Evolutionary conservation across 2,329 filamentous ascomycete genomes (phyloP).

Genomic region (Colletotrichum plurivorum): DNA sequence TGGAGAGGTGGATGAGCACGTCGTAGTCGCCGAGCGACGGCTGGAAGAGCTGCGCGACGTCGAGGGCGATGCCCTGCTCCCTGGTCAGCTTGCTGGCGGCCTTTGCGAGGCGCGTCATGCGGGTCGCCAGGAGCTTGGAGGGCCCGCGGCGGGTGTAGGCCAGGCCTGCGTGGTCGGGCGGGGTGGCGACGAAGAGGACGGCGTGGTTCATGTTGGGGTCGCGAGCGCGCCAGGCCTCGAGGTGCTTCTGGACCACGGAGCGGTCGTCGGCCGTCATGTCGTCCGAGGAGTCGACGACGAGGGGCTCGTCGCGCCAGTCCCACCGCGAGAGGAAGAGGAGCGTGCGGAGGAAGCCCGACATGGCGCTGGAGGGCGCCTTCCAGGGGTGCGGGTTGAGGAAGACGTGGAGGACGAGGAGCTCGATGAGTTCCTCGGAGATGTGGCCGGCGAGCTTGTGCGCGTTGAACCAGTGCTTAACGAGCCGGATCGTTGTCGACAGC

Average conservation of each 20-base stretch:
- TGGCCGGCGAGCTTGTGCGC: constrained; percentile 84
- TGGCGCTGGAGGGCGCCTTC: constrained; percentile 80
- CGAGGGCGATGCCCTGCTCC: constrained; percentile 65
- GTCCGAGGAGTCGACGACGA: constrained; percentile 82
- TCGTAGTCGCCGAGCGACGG: constrained; percentile 84
- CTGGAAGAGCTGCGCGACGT: constrained; percentile 77
- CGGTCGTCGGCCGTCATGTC: constrained; percentile 74
- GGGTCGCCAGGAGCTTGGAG: constrained; percentile 84
- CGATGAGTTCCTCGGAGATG: constrained; percentile 84
- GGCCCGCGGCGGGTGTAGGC: constrained; percentile 83
- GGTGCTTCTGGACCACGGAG: constrained; percentile 75
- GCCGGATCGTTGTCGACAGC: constrained; percentile 84
- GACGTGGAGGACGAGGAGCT: constrained; percentile 82
- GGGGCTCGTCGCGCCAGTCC: constrained; percentile 90
- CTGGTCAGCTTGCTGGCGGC: constrained; percentile 77
- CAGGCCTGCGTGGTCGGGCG: constrained; percentile 81
- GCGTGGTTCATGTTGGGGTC: constrained; percentile 91
- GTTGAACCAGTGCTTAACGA: constrained; percentile 92
- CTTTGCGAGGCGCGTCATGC: constrained; percentile 86
- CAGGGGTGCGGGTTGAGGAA: constrained; percentile 90
- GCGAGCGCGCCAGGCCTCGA: constrained; percentile 88
- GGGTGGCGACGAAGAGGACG: constrained; percentile 85
- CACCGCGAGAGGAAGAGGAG: constrained; percentile 85
- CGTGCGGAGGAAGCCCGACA: constrained; percentile 85
- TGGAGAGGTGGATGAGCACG: constrained; percentile 81